These are phyloP conservation scores for Candida quercuum DNA, from an alignment of 805 yeast species.

Conservation along the genomic window DNA sequence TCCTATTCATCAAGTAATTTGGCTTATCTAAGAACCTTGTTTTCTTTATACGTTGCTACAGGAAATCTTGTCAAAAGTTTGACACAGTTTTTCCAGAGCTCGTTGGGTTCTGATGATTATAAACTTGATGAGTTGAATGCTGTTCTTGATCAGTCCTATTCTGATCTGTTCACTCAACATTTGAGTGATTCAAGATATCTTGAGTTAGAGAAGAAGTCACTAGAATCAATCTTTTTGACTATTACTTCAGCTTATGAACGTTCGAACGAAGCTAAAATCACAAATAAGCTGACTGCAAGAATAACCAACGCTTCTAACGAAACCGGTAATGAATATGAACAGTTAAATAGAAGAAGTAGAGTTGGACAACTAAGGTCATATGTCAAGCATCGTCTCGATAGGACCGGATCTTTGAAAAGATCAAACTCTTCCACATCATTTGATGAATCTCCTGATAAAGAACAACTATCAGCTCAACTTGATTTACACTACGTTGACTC, in stretches of 20 bases:
- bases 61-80: constrained; percentile 59
- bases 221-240: constrained; percentile 37
- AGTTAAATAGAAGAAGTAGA: constrained; percentile 29
- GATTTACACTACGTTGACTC: constrained; percentile 47
- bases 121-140: constrained; percentile 34
- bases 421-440: constrained; percentile 15
- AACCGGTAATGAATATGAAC: constrained; percentile 23
- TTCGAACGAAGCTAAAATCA: constrained; percentile 26
- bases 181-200: constrained; percentile 65
- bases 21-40: constrained; percentile 72
- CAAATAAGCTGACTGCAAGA: constrained; percentile 24
- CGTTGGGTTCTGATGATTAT: constrained; percentile 38
- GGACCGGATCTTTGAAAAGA: constrained; percentile 31
- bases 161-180: constrained; percentile 70
- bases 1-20: constrained; percentile 60
- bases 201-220: constrained; percentile 60
- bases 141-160: constrained; percentile 64
- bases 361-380: constrained; percentile 50
- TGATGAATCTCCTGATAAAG: constrained; percentile 1
- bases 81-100: constrained; percentile 46
- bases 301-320: constrained; percentile 9
- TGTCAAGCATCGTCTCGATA: constrained; percentile 47
- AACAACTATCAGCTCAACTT: constrained; percentile 3
- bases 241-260: constrained; percentile 28
- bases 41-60: constrained; percentile 55